Conservation (phyloP, 768 basidiomycete species). For the Rhodotorula graminis region DNA sequence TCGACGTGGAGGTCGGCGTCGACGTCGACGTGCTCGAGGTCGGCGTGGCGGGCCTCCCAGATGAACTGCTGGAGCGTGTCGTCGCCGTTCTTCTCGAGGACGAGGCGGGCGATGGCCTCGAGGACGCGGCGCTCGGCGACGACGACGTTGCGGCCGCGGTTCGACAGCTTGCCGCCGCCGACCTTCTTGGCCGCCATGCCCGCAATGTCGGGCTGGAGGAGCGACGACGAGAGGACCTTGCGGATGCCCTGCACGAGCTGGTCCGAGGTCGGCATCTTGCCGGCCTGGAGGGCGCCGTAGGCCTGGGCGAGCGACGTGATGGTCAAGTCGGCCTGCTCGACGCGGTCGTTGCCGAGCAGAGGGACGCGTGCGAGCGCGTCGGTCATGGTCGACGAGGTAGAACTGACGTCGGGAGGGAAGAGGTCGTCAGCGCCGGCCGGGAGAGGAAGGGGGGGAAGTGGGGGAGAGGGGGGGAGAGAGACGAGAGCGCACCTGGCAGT, state of each 20-base stretch:
- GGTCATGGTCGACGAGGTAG: neutral
- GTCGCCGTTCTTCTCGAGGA: conserved; percentile 47
- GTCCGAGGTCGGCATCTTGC: conserved; percentile 47
- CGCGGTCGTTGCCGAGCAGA: conserved; percentile 8
- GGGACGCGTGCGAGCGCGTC: conserved; percentile 20
- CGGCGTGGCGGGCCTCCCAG: conserved; percentile 40
- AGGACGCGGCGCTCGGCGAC: conserved; percentile 45
- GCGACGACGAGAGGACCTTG: conserved; percentile 40
- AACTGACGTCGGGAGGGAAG: too few species aligned
- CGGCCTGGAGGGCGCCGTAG: conserved; percentile 45
- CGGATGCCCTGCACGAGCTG: conserved; percentile 43
- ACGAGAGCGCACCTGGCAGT: too few species aligned
- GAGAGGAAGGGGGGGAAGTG: too few species aligned
- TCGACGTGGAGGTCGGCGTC: conserved; percentile 45
- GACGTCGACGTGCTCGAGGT: conserved; percentile 40
- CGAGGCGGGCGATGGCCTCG: conserved; percentile 44
- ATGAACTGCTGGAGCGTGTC: conserved; percentile 42
- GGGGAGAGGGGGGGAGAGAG: too few species aligned
- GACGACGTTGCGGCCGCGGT: conserved; percentile 46
- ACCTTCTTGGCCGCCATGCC: conserved; percentile 45
- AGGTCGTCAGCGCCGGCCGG: too few species aligned
- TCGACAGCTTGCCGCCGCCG: conserved; percentile 36
- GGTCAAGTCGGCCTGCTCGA: conserved; percentile 21
- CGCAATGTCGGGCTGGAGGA: conserved; percentile 45
- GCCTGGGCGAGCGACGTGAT: conserved; percentile 41